Base-by-base conservation (phyloP, 306 rosid genomes). In the Prosopis cineraria region DNA sequence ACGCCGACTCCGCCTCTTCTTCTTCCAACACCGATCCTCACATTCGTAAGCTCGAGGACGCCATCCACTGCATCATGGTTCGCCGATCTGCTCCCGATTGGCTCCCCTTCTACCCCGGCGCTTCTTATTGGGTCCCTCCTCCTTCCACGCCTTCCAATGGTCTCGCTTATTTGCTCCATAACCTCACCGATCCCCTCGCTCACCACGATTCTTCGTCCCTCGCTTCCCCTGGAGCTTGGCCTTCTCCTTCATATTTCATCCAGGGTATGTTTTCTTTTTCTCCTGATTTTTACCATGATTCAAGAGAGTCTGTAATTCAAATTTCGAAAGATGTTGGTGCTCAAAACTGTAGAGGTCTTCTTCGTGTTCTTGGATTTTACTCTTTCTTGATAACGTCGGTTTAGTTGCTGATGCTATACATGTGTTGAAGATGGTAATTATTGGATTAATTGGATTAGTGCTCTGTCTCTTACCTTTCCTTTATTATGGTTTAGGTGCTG, bases 41-140 rank as follows among this genome's bases (percentile, higher is more conserved):
- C 30, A 70, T 90, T 27, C 79, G 80, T 27, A 86, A 84, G 88
- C 90, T 90, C 6, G 92, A 90, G 81, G 90, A 88, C 78, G 94
- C 90, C 6, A 88, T 90, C 72, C 90, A 90, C 75, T 78, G 89
- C 36, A 90, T 90, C 66, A 64, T 84, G 17, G 94, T 84, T n/a
- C 90, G 88, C 64, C 83, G 87, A 47, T 88, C 92, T 2, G 88
- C 90, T 0, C 94, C 90, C 20, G 89, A 90, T 44, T 90, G 90
- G 92, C 88, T 90, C 36, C 90, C 89, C 9, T 90, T 88, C 27
- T 67, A 73, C 8, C 94, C 90, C 0, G 91, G 94, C 2, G 47
- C 90, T 24, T 90, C 94, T 1, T 90, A 90, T 58, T 88, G 89
- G 89, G 94, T 90, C 70, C 94, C 91, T 0, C 89, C 90, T 2